Evolutionary conservation across 169 alveolate genomes (phyloP).

Genomic region (Plasmodium gallinaceum): DNA sequence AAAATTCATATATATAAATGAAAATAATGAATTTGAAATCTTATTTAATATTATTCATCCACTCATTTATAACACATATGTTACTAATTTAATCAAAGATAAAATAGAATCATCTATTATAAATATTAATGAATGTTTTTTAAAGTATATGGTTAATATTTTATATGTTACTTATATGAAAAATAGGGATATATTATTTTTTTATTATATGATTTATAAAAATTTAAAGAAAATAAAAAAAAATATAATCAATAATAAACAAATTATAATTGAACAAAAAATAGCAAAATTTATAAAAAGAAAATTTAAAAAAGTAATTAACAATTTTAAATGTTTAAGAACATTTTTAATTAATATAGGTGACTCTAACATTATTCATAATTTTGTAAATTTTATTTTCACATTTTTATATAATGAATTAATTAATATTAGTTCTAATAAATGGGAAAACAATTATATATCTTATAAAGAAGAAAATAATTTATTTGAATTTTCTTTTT

Average conservation of each 20-base stretch:
- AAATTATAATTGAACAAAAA: slow-evolving; percentile 18
- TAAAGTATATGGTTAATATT: slow-evolving; percentile 20
- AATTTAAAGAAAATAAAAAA: slow-evolving; percentile 28
- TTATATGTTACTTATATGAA: slow-evolving; percentile 23
- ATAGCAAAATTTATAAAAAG: slow-evolving; percentile 5
- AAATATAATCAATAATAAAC: slow-evolving; percentile 23
- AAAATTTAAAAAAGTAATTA: not conserved
- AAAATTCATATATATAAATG: slow-evolving; percentile 15
- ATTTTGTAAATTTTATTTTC: slow-evolving; percentile 18
- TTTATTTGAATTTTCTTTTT: slow-evolving; percentile 44
- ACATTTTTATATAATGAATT: slow-evolving; percentile 14
- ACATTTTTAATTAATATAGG: slow-evolving; percentile 39
- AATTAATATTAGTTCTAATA: slow-evolving; percentile 4
- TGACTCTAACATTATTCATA: slow-evolving; percentile 19
- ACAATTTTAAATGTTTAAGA: slow-evolving; percentile 43
- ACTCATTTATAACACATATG: slow-evolving; percentile 32
- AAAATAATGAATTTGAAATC: slow-evolving; percentile 52
- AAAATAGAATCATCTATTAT: not conserved
- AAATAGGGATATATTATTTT: slow-evolving; percentile 33
- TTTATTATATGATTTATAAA: slow-evolving; percentile 54
- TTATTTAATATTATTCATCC: slow-evolving; percentile 54
- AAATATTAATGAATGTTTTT: slow-evolving; percentile 34
- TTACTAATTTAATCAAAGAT: slow-evolving; percentile 15
- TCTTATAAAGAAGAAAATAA: slow-evolving; percentile 34
- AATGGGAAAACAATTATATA: slow-evolving; percentile 23